Base-by-base conservation (phyloP, 495 filamentous ascomycete species). In the Neurospora sp. region DNA sequence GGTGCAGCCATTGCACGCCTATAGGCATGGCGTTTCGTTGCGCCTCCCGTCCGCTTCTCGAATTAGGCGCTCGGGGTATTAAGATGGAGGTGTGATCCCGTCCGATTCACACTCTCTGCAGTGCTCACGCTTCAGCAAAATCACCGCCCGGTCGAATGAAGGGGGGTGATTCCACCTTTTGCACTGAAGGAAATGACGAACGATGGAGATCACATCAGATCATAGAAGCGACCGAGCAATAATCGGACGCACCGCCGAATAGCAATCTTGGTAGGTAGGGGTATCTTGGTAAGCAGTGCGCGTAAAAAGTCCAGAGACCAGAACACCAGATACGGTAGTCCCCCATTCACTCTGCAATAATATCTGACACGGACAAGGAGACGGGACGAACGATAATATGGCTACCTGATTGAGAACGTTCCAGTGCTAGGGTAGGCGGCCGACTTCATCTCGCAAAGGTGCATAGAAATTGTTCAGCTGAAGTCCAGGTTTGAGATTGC, bases 1-100 rank as follows among this genome's bases (percentile, higher is more conserved):
- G 42, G 70, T 69, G 43, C 43, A 71, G 72, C 70, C 71, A 71
- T 72, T 34, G 71, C 72, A 66, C 45, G 72, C 73, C 72, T 34
- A 37, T 21, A 39, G 36, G 45, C 70, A 76, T 77, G 77, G 74
- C 75, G 71, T 73, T 38, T 69, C 54, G 54, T 72, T 76, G 74
- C 76, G 76, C 74, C 76, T 78, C 73, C 76, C 74, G 74, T 70
- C 70, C 73, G 73, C 74, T 74, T 77, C 72, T 72, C 62, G 43
- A 72, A 74, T 71, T 43, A 59, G 70, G 54, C 48, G 48, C 39
- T 66, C 48, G 66, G 69, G 19, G 19, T 66, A 66, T 36, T 9
- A 17, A 66, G 31, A 34, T 66, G 54, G 28, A 62, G 54, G 54
- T 66, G 54, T 66, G 54, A 66, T 66, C 28, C 54, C 54, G 54